Evolutionary conservation across 2,329 filamentous ascomycete genomes (phyloP).

Genomic region (Huntiella decipiens): DNA sequence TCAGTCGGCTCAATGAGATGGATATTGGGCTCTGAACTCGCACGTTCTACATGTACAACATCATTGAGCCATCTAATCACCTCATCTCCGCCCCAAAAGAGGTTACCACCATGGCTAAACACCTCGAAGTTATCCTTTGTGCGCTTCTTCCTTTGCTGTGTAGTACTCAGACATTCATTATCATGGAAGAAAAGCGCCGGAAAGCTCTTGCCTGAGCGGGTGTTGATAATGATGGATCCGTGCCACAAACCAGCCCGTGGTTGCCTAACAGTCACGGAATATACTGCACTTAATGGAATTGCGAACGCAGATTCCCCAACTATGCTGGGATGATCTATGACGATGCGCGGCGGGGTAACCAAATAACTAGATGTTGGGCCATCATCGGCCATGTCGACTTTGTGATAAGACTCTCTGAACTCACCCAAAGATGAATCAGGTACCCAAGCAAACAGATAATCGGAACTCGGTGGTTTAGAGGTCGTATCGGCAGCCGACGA

Average conservation of each 20-base stretch:
- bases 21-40: constrained; percentile 69
- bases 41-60: constrained; percentile 69
- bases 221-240: constrained; percentile 86
- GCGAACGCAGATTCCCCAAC: constrained; percentile 78
- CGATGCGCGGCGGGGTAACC: constrained; percentile 76
- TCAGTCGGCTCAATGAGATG: constrained; percentile 76
- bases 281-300: constrained; percentile 74
- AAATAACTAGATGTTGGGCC: constrained; percentile 74
- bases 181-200: constrained; percentile 96
- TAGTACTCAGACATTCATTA: constrained; percentile 87
- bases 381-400: constrained; percentile 75
- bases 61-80: constrained; percentile 75
- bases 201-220: constrained; percentile 74
- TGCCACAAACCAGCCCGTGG: constrained; percentile 98
- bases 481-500: constrained; percentile 12
- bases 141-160: constrained; percentile 76
- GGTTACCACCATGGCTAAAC: constrained; percentile 63
- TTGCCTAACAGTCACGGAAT: constrained; percentile 73
- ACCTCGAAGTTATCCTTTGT: constrained; percentile 76
- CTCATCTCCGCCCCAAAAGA: constrained; percentile 98
- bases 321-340: constrained; percentile 44
- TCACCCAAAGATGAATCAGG: constrained; percentile 79
- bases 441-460: constrained; percentile 79
- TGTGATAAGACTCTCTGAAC: constrained; percentile 75
- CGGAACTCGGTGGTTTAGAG: constrained; percentile 37